phyloP scores from a whole-genome alignment of 1,284 basidiomycete genomes.

The Ceratobasidium sp. region DNA sequence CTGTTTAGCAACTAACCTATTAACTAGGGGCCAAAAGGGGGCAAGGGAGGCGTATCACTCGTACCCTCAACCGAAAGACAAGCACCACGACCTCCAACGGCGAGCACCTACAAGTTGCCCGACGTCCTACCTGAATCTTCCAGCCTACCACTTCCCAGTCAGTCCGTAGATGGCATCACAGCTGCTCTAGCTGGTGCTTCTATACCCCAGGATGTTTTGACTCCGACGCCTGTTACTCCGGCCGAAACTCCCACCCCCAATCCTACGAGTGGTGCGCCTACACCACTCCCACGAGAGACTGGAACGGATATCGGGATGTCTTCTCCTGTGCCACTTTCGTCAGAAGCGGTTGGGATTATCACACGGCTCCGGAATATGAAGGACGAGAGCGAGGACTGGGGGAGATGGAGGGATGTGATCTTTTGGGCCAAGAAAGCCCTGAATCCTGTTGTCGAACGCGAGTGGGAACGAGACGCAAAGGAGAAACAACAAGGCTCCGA shows the following conservation, averaged over 20 bases:
- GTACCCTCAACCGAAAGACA: slow-evolving; percentile 32
- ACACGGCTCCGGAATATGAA: slow-evolving; percentile 88
- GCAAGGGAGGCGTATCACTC: slow-evolving; percentile 48
- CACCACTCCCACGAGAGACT: slow-evolving; percentile 81
- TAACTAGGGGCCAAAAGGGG: slow-evolving; percentile 47
- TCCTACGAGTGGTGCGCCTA: slow-evolving; percentile 52
- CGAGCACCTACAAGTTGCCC: slow-evolving; percentile 26
- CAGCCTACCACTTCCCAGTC: not conserved
- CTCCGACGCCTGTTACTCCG: slow-evolving; percentile 12
- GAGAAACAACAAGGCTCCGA: not conserved
- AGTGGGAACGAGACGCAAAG: slow-evolving; percentile 24
- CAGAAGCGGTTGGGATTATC: slow-evolving; percentile 88
- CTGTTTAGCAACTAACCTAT: not conserved
- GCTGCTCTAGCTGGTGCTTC: slow-evolving; percentile 19
- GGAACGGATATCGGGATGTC: slow-evolving; percentile 90
- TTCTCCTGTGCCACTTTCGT: slow-evolving; percentile 87
- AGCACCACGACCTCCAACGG: slow-evolving; percentile 33
- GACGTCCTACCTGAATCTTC: slow-evolving; percentile 33
- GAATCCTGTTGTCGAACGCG: slow-evolving; percentile 39
- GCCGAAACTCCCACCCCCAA: too few species aligned
- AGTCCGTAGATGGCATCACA: slow-evolving; percentile 21
- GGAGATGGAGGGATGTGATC: slow-evolving; percentile 87
- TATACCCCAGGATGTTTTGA: slow-evolving; percentile 30
- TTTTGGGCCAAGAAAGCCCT: slow-evolving; percentile 75
- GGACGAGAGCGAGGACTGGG: slow-evolving; percentile 95